Percentiles rank a stretch among this genome's conserved stretches.
Evolutionary conservation across 2,329 filamentous ascomycete genomes (phyloP).

Genomic region (Aurifilum marmelostoma): DNA sequence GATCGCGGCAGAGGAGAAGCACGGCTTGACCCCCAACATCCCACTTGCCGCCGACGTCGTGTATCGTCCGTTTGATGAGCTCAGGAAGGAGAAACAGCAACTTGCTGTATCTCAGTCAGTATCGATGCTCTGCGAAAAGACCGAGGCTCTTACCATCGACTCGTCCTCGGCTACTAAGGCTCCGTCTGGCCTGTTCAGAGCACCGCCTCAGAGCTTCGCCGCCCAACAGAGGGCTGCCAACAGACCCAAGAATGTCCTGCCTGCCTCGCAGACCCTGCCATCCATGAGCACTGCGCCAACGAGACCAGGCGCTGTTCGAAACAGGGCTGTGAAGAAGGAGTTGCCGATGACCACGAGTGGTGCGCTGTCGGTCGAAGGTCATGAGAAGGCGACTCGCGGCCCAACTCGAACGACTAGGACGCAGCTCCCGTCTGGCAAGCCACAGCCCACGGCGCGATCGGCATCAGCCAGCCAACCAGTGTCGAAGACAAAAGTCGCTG

Average conservation of each 20-base stretch:
- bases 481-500: conserved; percentile 19
- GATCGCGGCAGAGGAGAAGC: conserved; percentile 69
- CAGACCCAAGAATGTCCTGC: conserved; percentile 43
- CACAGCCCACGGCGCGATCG: conserved; percentile 20
- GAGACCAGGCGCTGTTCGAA: conserved; percentile 34
- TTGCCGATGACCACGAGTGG: conserved; percentile 29
- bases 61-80: conserved; percentile 66
- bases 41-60: conserved; percentile 65
- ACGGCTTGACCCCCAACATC: conserved; percentile 65
- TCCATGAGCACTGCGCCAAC: conserved; percentile 38
- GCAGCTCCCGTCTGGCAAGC: conserved; percentile 28
- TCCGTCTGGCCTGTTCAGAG: conserved; percentile 51
- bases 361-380: conserved; percentile 29
- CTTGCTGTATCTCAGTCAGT: conserved; percentile 26
- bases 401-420: conserved; percentile 29
- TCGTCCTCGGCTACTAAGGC: conserved; percentile 26
- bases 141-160: conserved; percentile 41
- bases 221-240: conserved; percentile 66
- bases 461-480: conserved; percentile 11
- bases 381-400: conserved; percentile 35
- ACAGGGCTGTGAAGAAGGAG: conserved; percentile 33
- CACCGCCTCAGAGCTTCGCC: conserved; percentile 66
- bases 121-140: conserved; percentile 31
- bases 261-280: conserved; percentile 38
- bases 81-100: conserved; percentile 52